Evolutionary conservation across 2,329 filamentous ascomycete species (phyloP).

Genomic region (Parascedosporium putredinis): DNA sequence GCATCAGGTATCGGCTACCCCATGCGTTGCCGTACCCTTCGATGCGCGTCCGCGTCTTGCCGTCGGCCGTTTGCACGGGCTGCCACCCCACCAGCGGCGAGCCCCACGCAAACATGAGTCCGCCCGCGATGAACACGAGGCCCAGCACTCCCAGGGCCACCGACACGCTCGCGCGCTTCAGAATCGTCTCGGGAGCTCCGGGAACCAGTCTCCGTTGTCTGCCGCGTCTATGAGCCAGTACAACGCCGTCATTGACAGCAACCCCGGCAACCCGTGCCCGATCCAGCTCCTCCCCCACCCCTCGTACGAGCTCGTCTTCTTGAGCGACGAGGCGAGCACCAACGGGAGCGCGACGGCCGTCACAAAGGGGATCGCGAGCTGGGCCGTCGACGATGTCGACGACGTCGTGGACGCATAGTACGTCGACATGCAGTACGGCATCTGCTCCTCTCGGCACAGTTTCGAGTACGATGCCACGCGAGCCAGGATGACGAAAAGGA

Average conservation of each 20-base stretch:
- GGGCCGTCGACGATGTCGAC: slow-evolving; percentile 87
- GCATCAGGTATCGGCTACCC: slow-evolving; percentile 77
- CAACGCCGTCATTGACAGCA: slow-evolving; percentile 62
- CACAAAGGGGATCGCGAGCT: slow-evolving; percentile 69
- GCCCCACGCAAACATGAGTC: slow-evolving; percentile 75
- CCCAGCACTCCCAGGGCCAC: slow-evolving; percentile 73
- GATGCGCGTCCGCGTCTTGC: slow-evolving; percentile 57
- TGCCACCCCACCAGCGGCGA: slow-evolving; percentile 65
- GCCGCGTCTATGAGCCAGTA: slow-evolving; percentile 90
- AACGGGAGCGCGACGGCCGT: slow-evolving; percentile 62
- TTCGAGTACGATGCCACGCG: slow-evolving; percentile 78
- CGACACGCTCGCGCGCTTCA: slow-evolving; percentile 67
- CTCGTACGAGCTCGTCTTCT: slow-evolving; percentile 76
- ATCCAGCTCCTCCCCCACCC: slow-evolving; percentile 80
- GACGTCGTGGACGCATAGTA: slow-evolving; percentile 90
- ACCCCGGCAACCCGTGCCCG: slow-evolving; percentile 64
- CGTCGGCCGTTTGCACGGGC: too few species aligned
- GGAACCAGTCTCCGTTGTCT: slow-evolving; percentile 75
- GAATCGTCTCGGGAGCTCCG: slow-evolving; percentile 43
- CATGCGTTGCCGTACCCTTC: slow-evolving; percentile 90
- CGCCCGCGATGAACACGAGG: slow-evolving; percentile 72
- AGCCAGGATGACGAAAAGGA: slow-evolving; percentile 70
- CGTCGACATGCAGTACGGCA: slow-evolving; percentile 90
- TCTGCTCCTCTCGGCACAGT: slow-evolving; percentile 94
- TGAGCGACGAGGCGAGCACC: slow-evolving; percentile 70